Percentiles rank a stretch among this genome's conserved stretches.
Conservation (phyloP, 2,329 filamentous ascomycete genomes). For the Fusarium nurragi region DNA sequence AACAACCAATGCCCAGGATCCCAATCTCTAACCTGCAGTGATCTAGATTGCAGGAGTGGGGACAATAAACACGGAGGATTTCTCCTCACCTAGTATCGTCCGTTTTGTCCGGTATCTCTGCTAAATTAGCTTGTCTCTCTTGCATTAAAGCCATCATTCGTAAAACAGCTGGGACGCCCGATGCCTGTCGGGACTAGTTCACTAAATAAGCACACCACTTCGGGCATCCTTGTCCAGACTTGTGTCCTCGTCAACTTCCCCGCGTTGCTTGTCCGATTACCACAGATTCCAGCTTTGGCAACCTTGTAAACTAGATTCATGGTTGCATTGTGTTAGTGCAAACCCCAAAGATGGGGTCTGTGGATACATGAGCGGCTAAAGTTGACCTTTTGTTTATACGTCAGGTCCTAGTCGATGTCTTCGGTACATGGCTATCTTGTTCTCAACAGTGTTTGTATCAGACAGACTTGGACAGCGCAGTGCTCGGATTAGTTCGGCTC, state of each 20-base stretch:
- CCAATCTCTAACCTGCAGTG: neutral
- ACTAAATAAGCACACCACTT: slow-evolving; percentile 11
- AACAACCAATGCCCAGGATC: neutral
- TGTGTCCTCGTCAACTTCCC: slow-evolving; percentile 7
- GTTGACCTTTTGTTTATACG: slow-evolving; percentile 4
- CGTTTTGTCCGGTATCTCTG: neutral
- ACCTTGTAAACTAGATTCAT: slow-evolving; percentile 1
- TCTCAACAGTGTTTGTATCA: neutral
- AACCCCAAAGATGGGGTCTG: neutral
- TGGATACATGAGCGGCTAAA: neutral
- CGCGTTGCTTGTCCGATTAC: slow-evolving; percentile 21
- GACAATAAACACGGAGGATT: slow-evolving; percentile 19
- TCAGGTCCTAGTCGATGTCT: neutral
- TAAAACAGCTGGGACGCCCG: neutral
- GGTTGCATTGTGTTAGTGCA: slow-evolving; percentile 9
- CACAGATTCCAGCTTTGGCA: slow-evolving; percentile 12
- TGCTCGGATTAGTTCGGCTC: neutral
- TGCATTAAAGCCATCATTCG: neutral
- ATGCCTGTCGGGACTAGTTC: neutral
- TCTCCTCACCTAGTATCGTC: neutral
- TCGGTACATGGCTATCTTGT: neutral
- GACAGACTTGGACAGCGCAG: neutral
- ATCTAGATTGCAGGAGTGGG: slow-evolving; percentile 36
- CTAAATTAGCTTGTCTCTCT: neutral
- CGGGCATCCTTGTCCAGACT: slow-evolving; percentile 27